A percentile compares a stretch with the other conserved stretches of the same genome.
phyloP scores from a whole-genome alignment of 1,284 basidiomycete genomes.

The Ustilago esculenta region DNA sequence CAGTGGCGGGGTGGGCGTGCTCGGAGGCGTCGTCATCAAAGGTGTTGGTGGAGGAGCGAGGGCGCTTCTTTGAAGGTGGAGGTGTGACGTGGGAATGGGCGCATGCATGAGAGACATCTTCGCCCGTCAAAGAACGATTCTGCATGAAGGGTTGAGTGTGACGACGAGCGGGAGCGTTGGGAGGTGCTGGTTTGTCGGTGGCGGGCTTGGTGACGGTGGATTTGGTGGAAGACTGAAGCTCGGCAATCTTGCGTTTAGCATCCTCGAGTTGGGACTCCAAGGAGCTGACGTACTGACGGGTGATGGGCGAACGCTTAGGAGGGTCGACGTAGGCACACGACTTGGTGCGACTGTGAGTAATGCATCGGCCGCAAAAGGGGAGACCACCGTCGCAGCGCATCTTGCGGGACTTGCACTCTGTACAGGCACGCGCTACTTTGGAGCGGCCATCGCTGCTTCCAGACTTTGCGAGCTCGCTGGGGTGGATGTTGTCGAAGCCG shows the following conservation, averaged over 20 bases:
- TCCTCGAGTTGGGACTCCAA: constrained; percentile 47
- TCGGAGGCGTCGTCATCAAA: constrained; percentile 11
- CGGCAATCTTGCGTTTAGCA: constrained; percentile 36
- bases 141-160: constrained; percentile 29
- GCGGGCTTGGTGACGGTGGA: constrained; percentile 1
- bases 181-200: constrained; percentile 15
- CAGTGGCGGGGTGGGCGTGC: constrained; percentile 1
- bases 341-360: constrained; percentile 50
- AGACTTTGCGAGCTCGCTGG: constrained; percentile 39
- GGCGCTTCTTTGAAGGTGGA: constrained; percentile 37
- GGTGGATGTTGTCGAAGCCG: constrained; percentile 44
- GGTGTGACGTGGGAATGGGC: constrained; percentile 6
- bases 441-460: constrained; percentile 47
- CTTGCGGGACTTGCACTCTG: constrained; percentile 52
- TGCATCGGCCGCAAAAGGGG: constrained; percentile 52
- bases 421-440: constrained; percentile 48
- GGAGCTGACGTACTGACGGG: constrained; percentile 49
- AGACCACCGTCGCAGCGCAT: constrained; percentile 54
- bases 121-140: constrained; percentile 47
- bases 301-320: constrained; percentile 51
- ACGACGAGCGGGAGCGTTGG: constrained; percentile 13
- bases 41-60: constrained; percentile 22
- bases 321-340: constrained; percentile 53
- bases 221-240: constrained; percentile 22
- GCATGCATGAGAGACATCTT: constrained; percentile 15